Percentiles rank a stretch among this genome's conserved stretches.
phyloP scores from a whole-genome alignment of 2,329 filamentous ascomycete species.

The Penicillium sp. region DNA sequence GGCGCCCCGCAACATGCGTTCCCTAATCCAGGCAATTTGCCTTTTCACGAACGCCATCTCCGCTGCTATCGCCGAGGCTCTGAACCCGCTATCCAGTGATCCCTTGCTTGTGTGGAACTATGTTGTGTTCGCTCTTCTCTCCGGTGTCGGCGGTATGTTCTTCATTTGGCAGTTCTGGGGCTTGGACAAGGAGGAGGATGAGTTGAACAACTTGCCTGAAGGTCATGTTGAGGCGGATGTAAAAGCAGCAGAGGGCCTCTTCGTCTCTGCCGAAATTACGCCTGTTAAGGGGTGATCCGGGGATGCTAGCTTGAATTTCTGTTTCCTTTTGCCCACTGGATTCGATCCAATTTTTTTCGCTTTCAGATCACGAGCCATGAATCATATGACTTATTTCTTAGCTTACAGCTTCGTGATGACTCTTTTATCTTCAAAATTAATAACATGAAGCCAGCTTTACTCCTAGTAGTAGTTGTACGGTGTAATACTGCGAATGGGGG shows the following conservation, averaged over 20 bases:
- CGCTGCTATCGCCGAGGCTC: slow-evolving; percentile 69
- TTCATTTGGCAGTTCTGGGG: slow-evolving; percentile 71
- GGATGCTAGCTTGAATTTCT: too few relatives aligned
- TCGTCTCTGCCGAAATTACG: slow-evolving; percentile 18
- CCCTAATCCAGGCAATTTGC: slow-evolving; percentile 69
- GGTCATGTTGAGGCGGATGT: slow-evolving; percentile 19
- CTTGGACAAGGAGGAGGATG: slow-evolving; percentile 70
- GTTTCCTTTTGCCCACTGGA: too few relatives aligned
- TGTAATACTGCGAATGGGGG: too few relatives aligned
- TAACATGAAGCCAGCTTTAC: too few relatives aligned
- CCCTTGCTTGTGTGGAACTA: slow-evolving; percentile 77
- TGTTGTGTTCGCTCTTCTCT: slow-evolving; percentile 63
- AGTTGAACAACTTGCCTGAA: slow-evolving; percentile 56
- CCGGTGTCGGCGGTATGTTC: slow-evolving; percentile 63
- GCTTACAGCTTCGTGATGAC: too few relatives aligned
- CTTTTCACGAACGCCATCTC: slow-evolving; percentile 73
- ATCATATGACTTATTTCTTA: too few relatives aligned
- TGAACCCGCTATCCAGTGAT: slow-evolving; percentile 65
- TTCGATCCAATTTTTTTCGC: too few relatives aligned
- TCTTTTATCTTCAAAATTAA: too few relatives aligned
- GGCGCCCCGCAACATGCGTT: slow-evolving; percentile 79
- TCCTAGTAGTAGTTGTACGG: too few relatives aligned
- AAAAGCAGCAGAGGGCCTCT: slow-evolving; percentile 7
- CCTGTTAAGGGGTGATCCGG: slow-evolving; percentile 14
- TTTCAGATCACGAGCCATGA: too few relatives aligned